Conservation (phyloP, 441 rosid species). For the Gossypium laxum region DNA sequence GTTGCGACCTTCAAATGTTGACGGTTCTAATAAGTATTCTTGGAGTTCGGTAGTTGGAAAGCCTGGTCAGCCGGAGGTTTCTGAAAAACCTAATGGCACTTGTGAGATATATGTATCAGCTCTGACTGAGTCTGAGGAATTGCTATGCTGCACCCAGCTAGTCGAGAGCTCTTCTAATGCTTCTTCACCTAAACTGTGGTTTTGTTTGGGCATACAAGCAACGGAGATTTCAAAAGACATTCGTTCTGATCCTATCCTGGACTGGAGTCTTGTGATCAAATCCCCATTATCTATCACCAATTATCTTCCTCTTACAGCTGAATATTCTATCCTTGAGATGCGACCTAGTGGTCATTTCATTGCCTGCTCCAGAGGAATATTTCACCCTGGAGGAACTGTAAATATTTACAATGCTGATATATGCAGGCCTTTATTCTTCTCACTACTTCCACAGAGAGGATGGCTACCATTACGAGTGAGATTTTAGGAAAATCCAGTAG, state of each 20-base stretch:
- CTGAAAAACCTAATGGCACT: slow-evolving; percentile 26
- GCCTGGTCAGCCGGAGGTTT: slow-evolving; percentile 26
- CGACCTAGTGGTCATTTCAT: slow-evolving; percentile 54
- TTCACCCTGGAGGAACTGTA: slow-evolving; percentile 58
- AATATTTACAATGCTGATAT: slow-evolving; percentile 71
- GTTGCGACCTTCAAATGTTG: slow-evolving; percentile 48
- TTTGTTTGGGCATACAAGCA: slow-evolving; percentile 68
- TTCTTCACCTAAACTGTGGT: slow-evolving; percentile 53
- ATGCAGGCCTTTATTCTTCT: slow-evolving; percentile 59
- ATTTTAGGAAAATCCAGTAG: slow-evolving; percentile 17
- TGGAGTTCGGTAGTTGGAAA: slow-evolving; percentile 77
- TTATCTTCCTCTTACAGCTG: slow-evolving; percentile 81
- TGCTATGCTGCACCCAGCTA: slow-evolving; percentile 54
- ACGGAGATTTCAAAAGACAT: slow-evolving; percentile 76
- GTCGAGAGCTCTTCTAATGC: slow-evolving; percentile 54
- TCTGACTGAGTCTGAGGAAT: slow-evolving; percentile 62
- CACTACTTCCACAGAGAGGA: slow-evolving; percentile 78
- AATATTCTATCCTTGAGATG: slow-evolving; percentile 70
- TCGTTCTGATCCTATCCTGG: slow-evolving; percentile 69
- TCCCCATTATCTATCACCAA: slow-evolving; percentile 71
- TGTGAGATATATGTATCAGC: slow-evolving; percentile 63
- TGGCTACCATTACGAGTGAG: slow-evolving; percentile 81
- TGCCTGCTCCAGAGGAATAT: slow-evolving; percentile 58
- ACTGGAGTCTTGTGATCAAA: slow-evolving; percentile 81
- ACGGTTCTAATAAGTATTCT: slow-evolving; percentile 46